A percentile compares a stretch with the other conserved stretches of the same genome.
phyloP scores from a whole-genome alignment of 177 flowering plant species.

The Vitis hybrid region DNA sequence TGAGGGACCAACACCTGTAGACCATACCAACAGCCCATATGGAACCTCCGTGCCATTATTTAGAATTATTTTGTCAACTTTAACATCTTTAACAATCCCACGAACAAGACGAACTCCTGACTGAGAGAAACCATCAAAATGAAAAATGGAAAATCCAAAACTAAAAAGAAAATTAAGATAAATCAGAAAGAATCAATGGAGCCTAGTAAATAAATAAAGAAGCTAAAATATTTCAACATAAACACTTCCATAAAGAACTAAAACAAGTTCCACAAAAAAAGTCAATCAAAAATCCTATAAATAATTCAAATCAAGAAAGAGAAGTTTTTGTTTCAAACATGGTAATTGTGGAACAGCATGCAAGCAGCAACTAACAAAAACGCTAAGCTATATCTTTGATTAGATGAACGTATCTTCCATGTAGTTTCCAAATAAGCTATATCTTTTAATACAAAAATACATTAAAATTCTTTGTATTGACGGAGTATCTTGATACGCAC shows the following conservation, averaged over 20 bases:
- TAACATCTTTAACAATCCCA: slow-evolving; percentile 89
- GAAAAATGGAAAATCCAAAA: slow-evolving; percentile 1
- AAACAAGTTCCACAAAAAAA: no score
- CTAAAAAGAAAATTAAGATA: background rate
- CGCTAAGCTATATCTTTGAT: background rate
- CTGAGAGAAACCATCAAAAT: slow-evolving; percentile 42
- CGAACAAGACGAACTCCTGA: slow-evolving; percentile 96
- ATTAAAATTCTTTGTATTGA: background rate
- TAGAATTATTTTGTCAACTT: slow-evolving; percentile 68
- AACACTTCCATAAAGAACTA: no score
- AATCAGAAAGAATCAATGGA: background rate
- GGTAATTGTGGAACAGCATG: no score
- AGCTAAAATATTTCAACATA: no score
- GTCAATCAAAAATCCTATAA: no score
- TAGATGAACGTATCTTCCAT: background rate
- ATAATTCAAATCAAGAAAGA: no score
- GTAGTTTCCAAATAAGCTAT: background rate
- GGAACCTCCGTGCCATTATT: slow-evolving; percentile 93
- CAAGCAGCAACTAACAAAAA: no score
- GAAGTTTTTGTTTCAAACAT: no score
- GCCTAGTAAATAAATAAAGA: no score
- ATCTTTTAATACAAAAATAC: background rate
- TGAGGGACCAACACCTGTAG: slow-evolving; percentile 99
- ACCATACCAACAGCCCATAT: slow-evolving; percentile 97
- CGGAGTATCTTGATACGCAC: slow-evolving; percentile 30